A percentile compares a stretch with the other conserved stretches of the same genome.
Conservation (phyloP, 306 rosid genomes). For the Echinosophora koreensis region DNA sequence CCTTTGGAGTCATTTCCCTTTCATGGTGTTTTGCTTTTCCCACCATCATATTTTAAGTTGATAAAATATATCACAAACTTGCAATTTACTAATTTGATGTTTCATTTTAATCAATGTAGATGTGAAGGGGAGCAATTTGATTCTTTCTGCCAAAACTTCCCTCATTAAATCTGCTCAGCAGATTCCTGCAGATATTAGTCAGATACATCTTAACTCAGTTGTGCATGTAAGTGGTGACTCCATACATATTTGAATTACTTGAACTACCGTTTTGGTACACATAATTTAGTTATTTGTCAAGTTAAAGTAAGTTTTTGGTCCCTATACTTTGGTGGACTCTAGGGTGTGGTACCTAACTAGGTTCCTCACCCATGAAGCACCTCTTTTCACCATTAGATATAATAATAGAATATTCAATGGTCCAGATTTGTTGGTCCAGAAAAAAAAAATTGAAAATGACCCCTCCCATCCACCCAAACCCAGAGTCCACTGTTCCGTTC, state of each 20-base stretch:
- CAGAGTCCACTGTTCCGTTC: too few relatives aligned
- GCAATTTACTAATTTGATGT: slow-evolving; percentile 10
- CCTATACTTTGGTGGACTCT: too few relatives aligned
- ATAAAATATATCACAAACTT: not conserved
- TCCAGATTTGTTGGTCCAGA: too few relatives aligned
- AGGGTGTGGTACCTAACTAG: too few relatives aligned
- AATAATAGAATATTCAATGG: too few relatives aligned
- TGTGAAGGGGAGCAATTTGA: slow-evolving; percentile 67
- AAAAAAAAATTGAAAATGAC: too few relatives aligned
- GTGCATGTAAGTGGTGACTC: slow-evolving; percentile 72
- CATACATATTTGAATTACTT: slow-evolving; percentile 28
- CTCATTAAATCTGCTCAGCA: slow-evolving; percentile 68
- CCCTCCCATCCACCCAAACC: too few relatives aligned
- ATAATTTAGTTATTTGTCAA: too few relatives aligned
- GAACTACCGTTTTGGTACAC: not conserved
- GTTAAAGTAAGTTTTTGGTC: not conserved
- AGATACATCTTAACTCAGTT: slow-evolving; percentile 70
- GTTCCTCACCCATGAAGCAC: too few relatives aligned
- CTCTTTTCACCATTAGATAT: too few relatives aligned
- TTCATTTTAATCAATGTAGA: slow-evolving; percentile 57
- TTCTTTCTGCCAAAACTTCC: slow-evolving; percentile 87
- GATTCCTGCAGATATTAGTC: slow-evolving; percentile 81
- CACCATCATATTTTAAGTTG: slow-evolving; percentile 25
- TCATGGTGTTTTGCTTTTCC: slow-evolving; percentile 28
- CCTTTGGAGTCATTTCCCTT: not conserved